A percentile compares a stretch with the other conserved stretches of the same genome.
phyloP scores from a whole-genome alignment of 805 yeast species.

The Hagleromyces aurorensis region DNA sequence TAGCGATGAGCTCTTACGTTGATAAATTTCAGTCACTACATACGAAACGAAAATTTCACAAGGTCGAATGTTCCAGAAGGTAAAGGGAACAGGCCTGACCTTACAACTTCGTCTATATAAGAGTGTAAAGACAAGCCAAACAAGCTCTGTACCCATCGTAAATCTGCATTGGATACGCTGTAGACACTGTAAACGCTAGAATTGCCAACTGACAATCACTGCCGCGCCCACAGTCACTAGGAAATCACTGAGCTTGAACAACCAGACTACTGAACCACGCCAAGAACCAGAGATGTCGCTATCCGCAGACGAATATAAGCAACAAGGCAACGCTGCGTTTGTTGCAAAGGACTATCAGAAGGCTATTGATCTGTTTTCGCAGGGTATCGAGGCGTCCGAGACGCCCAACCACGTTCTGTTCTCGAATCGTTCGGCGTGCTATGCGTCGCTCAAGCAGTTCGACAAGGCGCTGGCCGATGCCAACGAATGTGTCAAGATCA shows the following conservation, averaged over 20 bases:
- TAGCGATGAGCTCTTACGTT: too few species aligned
- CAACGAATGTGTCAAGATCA: constrained; percentile 68
- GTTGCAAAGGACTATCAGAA: constrained; percentile 73
- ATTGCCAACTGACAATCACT: too few species aligned
- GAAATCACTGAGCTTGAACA: too few species aligned
- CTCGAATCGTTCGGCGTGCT: constrained; percentile 90
- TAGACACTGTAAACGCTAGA: too few species aligned
- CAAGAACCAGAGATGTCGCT: too few species aligned
- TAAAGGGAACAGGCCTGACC: too few species aligned
- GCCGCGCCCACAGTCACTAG: too few species aligned
- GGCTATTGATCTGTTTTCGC: constrained; percentile 74
- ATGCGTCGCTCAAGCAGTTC: constrained; percentile 72
- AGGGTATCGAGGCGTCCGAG: constrained; percentile 79
- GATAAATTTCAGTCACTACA: not conserved
- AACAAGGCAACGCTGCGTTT: constrained; percentile 90
- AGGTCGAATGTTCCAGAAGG: not conserved
- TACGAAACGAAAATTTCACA: not conserved
- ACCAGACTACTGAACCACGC: too few species aligned
- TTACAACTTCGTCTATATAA: too few species aligned
- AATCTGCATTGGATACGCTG: too few species aligned
- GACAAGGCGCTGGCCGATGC: constrained; percentile 78
- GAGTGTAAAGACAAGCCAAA: too few species aligned
- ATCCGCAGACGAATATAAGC: constrained; percentile 78
- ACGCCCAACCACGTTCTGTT: constrained; percentile 85
- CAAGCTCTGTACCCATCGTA: too few species aligned